Conservation (phyloP, 331 rosid genomes). For the Dryas integrifolia region DNA sequence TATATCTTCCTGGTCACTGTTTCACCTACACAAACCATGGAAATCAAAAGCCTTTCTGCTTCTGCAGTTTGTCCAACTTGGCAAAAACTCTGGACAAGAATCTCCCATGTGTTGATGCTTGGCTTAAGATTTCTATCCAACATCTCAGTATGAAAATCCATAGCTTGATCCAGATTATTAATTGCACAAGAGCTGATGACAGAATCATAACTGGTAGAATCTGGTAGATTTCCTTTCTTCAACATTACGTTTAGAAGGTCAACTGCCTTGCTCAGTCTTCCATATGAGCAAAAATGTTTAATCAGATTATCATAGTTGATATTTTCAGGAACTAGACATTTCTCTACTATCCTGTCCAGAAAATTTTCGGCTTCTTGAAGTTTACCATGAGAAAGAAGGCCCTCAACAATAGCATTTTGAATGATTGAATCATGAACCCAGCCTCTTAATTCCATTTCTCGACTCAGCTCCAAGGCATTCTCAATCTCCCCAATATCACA, state of each 20-base stretch:
- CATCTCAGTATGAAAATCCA: slow-evolving; percentile 71
- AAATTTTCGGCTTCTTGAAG: slow-evolving; percentile 64
- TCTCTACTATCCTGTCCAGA: slow-evolving; percentile 56
- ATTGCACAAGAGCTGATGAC: slow-evolving; percentile 51
- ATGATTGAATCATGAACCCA: slow-evolving; percentile 62
- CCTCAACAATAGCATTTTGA: slow-evolving; percentile 57
- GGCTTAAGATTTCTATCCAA: slow-evolving; percentile 52
- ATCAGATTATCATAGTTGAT: slow-evolving; percentile 65
- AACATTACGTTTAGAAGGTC: slow-evolving; percentile 67
- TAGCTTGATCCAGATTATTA: slow-evolving; percentile 49
- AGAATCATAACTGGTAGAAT: slow-evolving; percentile 62
- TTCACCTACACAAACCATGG: slow-evolving; percentile 52
- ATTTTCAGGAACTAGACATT: slow-evolving; percentile 52
- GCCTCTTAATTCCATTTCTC: slow-evolving; percentile 61
- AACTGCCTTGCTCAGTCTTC: slow-evolving; percentile 60
- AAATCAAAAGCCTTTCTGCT: slow-evolving; percentile 57
- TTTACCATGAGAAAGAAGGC: slow-evolving; percentile 55
- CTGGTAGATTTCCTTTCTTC: slow-evolving; percentile 58
- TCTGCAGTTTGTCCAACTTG: slow-evolving; percentile 51
- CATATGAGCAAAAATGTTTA: slow-evolving; percentile 51
- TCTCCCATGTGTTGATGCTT: slow-evolving; percentile 42
- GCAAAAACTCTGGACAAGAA: slow-evolving; percentile 54
- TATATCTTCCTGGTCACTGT: slow-evolving; percentile 63
- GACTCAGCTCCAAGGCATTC: slow-evolving; percentile 64
- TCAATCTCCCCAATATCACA: slow-evolving; percentile 54